phyloP scores from a whole-genome alignment of 768 basidiomycete genomes.

The Lentinula aciculospora region DNA sequence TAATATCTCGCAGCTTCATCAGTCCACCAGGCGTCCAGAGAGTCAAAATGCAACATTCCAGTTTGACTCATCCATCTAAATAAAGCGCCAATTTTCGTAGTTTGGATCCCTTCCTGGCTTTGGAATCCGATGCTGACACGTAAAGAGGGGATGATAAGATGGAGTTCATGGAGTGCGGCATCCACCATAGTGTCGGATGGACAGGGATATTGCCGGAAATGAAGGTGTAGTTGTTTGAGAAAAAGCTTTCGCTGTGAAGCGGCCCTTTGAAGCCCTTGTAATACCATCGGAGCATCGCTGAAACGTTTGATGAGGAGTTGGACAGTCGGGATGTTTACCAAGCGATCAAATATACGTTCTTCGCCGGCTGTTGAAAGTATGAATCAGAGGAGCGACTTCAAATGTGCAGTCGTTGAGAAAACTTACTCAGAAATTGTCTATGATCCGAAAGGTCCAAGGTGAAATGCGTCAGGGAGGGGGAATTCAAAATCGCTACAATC shows the following conservation, averaged over 20 bases:
- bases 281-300: not conserved
- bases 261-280: not conserved
- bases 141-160: not conserved
- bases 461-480: not conserved
- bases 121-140: not conserved
- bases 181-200: not conserved
- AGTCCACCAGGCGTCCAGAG: not conserved
- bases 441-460: not conserved
- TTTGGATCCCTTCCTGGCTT: not conserved
- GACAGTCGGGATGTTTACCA: not conserved
- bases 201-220: not conserved
- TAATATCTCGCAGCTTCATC: not conserved
- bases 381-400: not conserved
- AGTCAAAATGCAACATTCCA: not conserved
- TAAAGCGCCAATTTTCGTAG: not conserved
- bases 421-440: not conserved
- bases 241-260: not conserved
- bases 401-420: not conserved
- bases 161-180: not conserved
- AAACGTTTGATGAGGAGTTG: not conserved
- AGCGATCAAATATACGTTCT: not conserved
- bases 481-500: not conserved
- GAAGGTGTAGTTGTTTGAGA: not conserved
- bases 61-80: not conserved
- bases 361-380: not conserved